Percentiles rank a stretch among this genome's conserved stretches.
phyloP scores from a whole-genome alignment of 2,329 filamentous ascomycete species.

The Coniochaeta sp. region DNA sequence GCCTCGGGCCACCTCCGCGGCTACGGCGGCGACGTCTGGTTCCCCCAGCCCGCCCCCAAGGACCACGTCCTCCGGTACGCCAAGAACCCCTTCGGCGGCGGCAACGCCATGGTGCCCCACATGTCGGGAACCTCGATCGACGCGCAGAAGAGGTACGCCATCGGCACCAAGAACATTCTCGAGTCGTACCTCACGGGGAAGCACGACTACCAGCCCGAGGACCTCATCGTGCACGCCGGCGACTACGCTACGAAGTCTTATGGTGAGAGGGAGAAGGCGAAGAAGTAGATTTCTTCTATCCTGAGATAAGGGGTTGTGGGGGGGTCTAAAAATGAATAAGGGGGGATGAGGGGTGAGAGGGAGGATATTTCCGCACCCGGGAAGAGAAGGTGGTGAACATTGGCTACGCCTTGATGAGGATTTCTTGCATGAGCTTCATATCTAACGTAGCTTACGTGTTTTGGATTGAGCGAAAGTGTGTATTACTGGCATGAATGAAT shows the following conservation, averaged over 20 bases:
- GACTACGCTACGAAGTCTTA: conserved; percentile 96
- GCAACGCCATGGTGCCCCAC: conserved; percentile 98
- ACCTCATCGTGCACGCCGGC: conserved; percentile 83
- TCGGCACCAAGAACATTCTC: conserved; percentile 83
- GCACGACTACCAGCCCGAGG: conserved; percentile 81
- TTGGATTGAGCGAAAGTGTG: not conserved
- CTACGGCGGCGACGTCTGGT: conserved; percentile 90
- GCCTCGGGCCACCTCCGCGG: conserved; percentile 85
- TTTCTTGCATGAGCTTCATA: not conserved
- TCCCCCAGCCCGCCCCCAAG: conserved; percentile 90
- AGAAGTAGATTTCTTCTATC: conserved; percentile 15
- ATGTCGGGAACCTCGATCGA: conserved; percentile 99
- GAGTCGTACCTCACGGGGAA: conserved; percentile 84
- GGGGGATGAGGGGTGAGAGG: too few relatives aligned
- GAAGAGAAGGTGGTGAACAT: too few relatives aligned
- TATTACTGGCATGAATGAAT: conserved; percentile 1
- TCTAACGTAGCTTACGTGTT: not conserved
- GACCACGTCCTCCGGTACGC: conserved; percentile 90
- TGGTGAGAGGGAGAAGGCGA: conserved; percentile 66
- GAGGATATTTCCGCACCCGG: too few relatives aligned
- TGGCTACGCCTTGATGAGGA: not conserved
- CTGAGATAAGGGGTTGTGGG: too few relatives aligned
- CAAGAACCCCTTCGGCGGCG: conserved; percentile 91
- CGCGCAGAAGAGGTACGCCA: conserved; percentile 86
- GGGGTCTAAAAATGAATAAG: too few relatives aligned